These are phyloP conservation scores for Plasmopara viticola DNA, from an alignment of 352 stramenopile genomes.

Conservation along the genomic window DNA sequence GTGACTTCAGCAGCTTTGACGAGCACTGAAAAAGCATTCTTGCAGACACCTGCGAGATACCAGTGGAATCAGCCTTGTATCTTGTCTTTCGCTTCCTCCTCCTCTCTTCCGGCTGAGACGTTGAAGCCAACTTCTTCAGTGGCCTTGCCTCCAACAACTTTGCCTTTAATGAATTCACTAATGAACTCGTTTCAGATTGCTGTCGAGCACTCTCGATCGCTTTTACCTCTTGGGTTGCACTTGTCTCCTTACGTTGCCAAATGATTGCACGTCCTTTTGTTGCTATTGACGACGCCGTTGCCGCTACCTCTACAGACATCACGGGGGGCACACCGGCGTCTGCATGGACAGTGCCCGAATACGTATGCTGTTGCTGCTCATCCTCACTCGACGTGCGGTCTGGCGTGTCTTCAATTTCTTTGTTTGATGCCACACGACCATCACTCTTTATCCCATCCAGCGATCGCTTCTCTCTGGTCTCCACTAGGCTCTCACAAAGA, in stretches of 20 bases:
- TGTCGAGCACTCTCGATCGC: not conserved
- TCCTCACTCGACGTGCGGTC: conserved; percentile 20
- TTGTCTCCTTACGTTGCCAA: not conserved
- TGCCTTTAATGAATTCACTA: conserved; percentile 1
- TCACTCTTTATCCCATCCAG: conserved; percentile 9
- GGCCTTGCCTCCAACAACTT: conserved; percentile 5
- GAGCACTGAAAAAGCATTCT: conserved; percentile 40
- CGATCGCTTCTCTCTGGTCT: conserved; percentile 5
- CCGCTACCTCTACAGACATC: not conserved
- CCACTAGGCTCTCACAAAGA: not conserved
- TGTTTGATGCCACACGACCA: conserved; percentile 1
- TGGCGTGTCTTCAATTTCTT: conserved; percentile 8
- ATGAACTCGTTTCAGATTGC: not conserved
- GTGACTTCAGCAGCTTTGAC: conserved; percentile 28
- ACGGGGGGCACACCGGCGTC: conserved; percentile 4
- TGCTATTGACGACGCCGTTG: conserved; percentile 3
- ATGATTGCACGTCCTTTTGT: not conserved
- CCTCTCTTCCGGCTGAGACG: conserved; percentile 4
- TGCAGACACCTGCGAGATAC: conserved; percentile 23
- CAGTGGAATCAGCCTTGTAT: conserved; percentile 1
- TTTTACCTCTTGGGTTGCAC: not conserved
- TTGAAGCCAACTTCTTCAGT: conserved; percentile 13
- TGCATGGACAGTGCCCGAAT: not conserved
- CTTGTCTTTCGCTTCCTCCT: conserved; percentile 20
- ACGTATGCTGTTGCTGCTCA: conserved; percentile 5